Base-by-base conservation (phyloP, 805 yeast species). In the Ogataea pilisensis region DNA sequence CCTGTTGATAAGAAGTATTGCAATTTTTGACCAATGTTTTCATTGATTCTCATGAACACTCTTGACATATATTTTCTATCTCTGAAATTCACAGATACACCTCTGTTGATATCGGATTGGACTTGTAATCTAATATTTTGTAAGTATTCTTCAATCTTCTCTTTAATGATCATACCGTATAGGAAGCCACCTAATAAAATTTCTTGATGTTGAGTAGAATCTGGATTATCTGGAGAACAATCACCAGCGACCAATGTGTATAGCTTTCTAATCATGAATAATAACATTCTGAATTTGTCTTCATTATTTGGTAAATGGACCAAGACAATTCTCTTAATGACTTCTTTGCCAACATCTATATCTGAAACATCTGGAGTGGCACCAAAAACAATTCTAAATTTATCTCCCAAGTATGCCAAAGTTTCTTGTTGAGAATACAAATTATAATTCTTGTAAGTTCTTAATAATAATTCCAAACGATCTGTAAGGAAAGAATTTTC, bases 131-230 rank as follows among this genome's bases (percentile, higher is more conserved):
- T 74, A 59, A 93, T 78, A 57, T 71, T 76, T 54, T 77, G 82
- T 52, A 93, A 70, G 60, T 88, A 90, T 64, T 93, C 99, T 54
- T 93, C 99, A 47, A 93, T 81, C 63, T 93, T 93, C 67, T 93
- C 99, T 64, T 93, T 93, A 57, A 93, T 65, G 51, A 93, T 91
- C 95, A 90, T 90, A 52, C 97, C 97, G 55, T 88, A 93, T 41
- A 93, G 72, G 76, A 93, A 87, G 13, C 99, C 99, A 49, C 98
- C 98, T 42, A 93, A 74, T 48, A 93, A 68, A 25, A 93, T 86
- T 68, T 93, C 99, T 68, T 93, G 99, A 72, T 93, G 97, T 72
- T 93, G 99, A 8, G 96, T 87, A 37, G 98, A 95, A 81, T 93
- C 99, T 61, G 99, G 99, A 68, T 93, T 93, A 65, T 93, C 99